A percentile compares a stretch with the other conserved stretches of the same genome.
These are phyloP conservation scores for Talaromyces sp. DNA, from an alignment of 2,329 filamentous ascomycete genomes.

Conservation along the genomic window DNA sequence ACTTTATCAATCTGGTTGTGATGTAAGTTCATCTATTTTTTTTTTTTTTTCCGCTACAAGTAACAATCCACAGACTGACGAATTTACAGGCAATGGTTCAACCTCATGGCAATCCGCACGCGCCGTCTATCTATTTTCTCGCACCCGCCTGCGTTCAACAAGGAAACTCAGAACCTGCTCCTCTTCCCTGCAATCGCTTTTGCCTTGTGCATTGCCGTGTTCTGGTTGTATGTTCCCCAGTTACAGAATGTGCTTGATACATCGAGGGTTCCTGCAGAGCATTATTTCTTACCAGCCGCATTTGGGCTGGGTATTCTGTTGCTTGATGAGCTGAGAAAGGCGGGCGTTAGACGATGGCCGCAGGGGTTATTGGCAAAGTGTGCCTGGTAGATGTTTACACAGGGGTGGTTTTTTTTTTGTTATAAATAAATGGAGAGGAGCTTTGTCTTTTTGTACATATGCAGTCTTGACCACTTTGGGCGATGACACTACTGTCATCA, in stretches of 20 bases:
- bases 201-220: slow-evolving; percentile 61
- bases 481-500: neutral
- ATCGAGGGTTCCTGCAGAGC: slow-evolving; percentile 59
- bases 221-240: slow-evolving; percentile 61
- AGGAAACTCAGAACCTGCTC: slow-evolving; percentile 59
- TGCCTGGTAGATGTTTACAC: slow-evolving; percentile 53
- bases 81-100: slow-evolving; percentile 60
- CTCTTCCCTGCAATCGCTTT: slow-evolving; percentile 68
- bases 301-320: slow-evolving; percentile 63
- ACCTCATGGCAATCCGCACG: slow-evolving; percentile 64
- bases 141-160: slow-evolving; percentile 64
- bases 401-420: neutral
- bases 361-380: slow-evolving; percentile 52
- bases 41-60: too few species aligned
- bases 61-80: neutral
- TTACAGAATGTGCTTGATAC: slow-evolving; percentile 60
- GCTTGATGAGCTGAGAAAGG: slow-evolving; percentile 64
- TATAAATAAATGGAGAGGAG: neutral
- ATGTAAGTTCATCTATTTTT: slow-evolving; percentile 48
- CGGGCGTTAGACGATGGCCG: slow-evolving; percentile 55
- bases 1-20: slow-evolving; percentile 74
- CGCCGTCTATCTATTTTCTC: slow-evolving; percentile 63
- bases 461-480: neutral
- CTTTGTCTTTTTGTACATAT: neutral
- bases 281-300: slow-evolving; percentile 71